Evolutionary conservation across 768 basidiomycete genomes (phyloP).

Genomic region (Macrolepiota albuminosa): DNA sequence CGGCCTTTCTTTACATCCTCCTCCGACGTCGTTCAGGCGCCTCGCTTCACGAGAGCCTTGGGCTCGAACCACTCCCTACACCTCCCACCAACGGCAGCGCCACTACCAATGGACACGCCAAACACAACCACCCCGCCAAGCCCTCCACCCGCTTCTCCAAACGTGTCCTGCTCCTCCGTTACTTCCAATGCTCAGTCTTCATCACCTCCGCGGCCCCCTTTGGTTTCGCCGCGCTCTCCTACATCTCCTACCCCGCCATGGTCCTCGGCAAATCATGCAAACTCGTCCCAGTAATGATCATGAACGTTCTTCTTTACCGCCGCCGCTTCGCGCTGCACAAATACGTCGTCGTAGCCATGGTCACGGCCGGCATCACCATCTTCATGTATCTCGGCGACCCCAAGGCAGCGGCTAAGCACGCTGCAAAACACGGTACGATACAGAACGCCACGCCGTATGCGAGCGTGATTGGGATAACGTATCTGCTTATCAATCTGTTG

Average conservation of each 20-base stretch:
- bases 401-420: conserved; percentile 34
- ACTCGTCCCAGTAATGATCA: conserved; percentile 96
- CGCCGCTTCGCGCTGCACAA: conserved; percentile 91
- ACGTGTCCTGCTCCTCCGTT: conserved; percentile 57
- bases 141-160: conserved; percentile 30
- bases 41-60: conserved; percentile 53
- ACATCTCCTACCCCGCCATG: conserved; percentile 98
- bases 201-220: conserved; percentile 93
- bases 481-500: conserved; percentile 80
- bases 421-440: conserved; percentile 30
- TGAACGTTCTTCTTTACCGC: conserved; percentile 95
- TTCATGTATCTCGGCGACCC: conserved; percentile 89
- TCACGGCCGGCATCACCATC: conserved; percentile 85
- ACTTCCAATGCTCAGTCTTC: conserved; percentile 81
- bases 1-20: conserved; percentile 73
- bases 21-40: conserved; percentile 52
- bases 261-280: conserved; percentile 99
- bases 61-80: conserved; percentile 42
- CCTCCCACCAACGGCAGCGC: conserved; percentile 17
- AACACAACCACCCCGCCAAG: conserved; percentile 26
- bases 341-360: conserved; percentile 91
- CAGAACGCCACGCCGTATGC: conserved; percentile 37
- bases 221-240: conserved; percentile 90
- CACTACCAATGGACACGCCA: conserved; percentile 24
- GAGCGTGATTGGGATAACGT: conserved; percentile 65